Percentiles rank a stretch among this genome's conserved stretches.
These are phyloP conservation scores for Aquilaria agallochum DNA, from an alignment of 441 rosid genomes.

Conservation along the genomic window DNA sequence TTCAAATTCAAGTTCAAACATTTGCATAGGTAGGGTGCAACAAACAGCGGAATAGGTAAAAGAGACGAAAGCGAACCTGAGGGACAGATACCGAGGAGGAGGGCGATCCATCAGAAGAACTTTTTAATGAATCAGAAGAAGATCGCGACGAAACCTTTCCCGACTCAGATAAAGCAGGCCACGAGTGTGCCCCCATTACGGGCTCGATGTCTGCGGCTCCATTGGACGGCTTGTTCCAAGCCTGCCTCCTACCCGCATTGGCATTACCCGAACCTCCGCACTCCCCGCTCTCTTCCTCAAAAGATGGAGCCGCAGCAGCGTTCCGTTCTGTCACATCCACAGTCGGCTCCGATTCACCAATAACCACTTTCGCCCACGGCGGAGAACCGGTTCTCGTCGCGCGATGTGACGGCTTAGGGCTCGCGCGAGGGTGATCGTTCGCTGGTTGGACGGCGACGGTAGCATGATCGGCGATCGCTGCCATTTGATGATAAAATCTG, in stretches of 20 bases:
- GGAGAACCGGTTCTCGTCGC: constrained; percentile 25
- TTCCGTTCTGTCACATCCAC: constrained; percentile 24
- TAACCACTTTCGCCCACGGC: constrained; percentile 35
- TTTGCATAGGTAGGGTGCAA: neutral
- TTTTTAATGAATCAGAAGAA: constrained; percentile 61
- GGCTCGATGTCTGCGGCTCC: constrained; percentile 47
- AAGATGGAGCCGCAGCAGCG: constrained; percentile 12
- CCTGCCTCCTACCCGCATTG: constrained; percentile 66
- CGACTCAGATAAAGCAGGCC: constrained; percentile 90
- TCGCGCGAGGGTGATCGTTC: constrained; percentile 22
- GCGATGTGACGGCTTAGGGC: constrained; percentile 33
- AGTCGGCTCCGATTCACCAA: constrained; percentile 23
- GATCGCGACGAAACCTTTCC: constrained; percentile 50
- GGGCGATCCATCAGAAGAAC: constrained; percentile 50
- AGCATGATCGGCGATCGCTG: too few species aligned
- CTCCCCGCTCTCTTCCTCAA: constrained; percentile 42
- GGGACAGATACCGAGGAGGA: constrained; percentile 32
- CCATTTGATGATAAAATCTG: too few species aligned
- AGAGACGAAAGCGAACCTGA: constrained; percentile 16
- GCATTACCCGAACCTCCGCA: constrained; percentile 35
- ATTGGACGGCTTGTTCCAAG: constrained; percentile 72
- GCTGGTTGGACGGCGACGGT: constrained; percentile 2
- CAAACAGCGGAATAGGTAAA: too few species aligned
- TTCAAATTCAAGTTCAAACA: constrained; percentile 2
- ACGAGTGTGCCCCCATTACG: constrained; percentile 77